Evolutionary conservation across 371 early-diverging fungal species (phyloP), one percentile per base, ranked within the genome.

Genomic region (Rhizopus microsporus): DNA sequence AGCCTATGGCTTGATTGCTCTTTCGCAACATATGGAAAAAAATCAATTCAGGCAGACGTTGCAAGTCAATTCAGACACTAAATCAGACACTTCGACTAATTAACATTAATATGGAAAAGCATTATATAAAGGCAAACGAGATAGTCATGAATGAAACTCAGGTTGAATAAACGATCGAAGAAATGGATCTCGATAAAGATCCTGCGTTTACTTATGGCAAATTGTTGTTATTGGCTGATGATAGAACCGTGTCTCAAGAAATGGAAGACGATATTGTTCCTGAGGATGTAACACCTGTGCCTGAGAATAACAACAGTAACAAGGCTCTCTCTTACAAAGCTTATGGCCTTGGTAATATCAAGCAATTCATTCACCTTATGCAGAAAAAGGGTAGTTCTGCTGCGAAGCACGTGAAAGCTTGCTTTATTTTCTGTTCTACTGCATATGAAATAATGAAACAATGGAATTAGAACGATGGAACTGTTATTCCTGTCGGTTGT

Each of bases 21-120:
- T 56, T 48, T 56, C 56, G 1, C 55, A 46, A 37, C 55, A 55
- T n/a, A n/a, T n/a, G n/a, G n/a, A n/a, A n/a, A n/a, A n/a, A n/a
- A n/a, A n/a, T n/a, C n/a, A n/a, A n/a, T n/a, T n/a, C n/a, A n/a
- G n/a, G n/a, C n/a, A n/a, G n/a, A n/a, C n/a, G n/a, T n/a, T n/a
- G n/a, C n/a, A n/a, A n/a, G n/a, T n/a, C n/a, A n/a, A n/a, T n/a
- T n/a, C n/a, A n/a, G n/a, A n/a, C n/a, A n/a, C n/a, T n/a, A n/a
- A n/a, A n/a, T 39, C 13, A 13, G 39, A 13, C 8, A 8, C 8
- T 10, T 39, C 8, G 2, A 2, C 39, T 39, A 10, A 39, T 39
- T 13, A 2, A 13, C 13, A 39, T 39, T 39, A 10, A 13, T 8
- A 2, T 39, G 39, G 8, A 8, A 8, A 39, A 10, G 39, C 13